Conservation (phyloP, 202 grass and related monocot species). For the Sporobolus alterniflorus region DNA sequence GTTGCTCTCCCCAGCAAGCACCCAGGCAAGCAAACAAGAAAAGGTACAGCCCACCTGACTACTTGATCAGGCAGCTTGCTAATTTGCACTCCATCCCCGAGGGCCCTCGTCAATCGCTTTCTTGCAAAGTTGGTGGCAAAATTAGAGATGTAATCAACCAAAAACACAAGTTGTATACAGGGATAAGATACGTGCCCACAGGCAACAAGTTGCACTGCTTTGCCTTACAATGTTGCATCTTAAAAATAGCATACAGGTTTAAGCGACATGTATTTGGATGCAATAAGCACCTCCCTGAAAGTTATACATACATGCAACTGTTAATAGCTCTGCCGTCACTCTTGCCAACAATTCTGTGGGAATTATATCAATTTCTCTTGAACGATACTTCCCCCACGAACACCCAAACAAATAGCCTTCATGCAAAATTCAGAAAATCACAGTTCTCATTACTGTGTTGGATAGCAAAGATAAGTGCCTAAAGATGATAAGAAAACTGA, state of each 20-base stretch:
- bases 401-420: not conserved
- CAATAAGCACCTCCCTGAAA: not conserved
- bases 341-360: not conserved
- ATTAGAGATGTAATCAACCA: not conserved
- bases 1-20: not conserved
- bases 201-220: not conserved
- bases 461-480: not conserved
- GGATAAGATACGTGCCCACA: not conserved
- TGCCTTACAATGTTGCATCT: not conserved
- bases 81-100: constrained; percentile 21
- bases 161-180: constrained; percentile 3
- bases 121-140: constrained; percentile 1
- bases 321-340: not conserved
- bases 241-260: not conserved
- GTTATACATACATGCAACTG: not conserved
- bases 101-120: not conserved
- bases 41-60: constrained; percentile 6
- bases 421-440: not conserved
- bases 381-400: not conserved
- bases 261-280: not conserved
- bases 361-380: not conserved
- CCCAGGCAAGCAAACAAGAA: not conserved
- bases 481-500: not conserved
- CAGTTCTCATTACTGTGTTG: not conserved
- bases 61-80: constrained; percentile 19